Base-by-base conservation (phyloP, 768 basidiomycete genomes). In the Mrakia frigida region DNA sequence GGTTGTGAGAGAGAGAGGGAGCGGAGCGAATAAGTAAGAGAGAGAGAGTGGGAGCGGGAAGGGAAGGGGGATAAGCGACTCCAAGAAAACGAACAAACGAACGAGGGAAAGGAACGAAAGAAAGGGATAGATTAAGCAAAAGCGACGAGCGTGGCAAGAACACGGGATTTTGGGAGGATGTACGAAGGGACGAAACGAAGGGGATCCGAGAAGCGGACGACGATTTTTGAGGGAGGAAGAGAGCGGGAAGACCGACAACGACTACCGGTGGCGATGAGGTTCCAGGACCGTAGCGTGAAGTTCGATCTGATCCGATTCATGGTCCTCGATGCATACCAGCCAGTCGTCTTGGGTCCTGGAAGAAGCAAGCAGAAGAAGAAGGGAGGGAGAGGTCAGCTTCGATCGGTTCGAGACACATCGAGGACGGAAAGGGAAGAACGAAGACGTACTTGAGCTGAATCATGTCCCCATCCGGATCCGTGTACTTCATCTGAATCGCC, bases 381-480 rank as follows among this genome's bases (percentile, higher is more conserved):
- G 33, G 25, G 9, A 68, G 53, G 14, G 43, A 21, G 6, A 63
- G 16, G n/a, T 33, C 6, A 9, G 31, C n/a, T 50, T 43, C 11
- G 10, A 56, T 7, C 52, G 21, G 4, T 21, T 43, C 6, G 60
- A 21, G 25, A 70, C 21, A n/a, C 28, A n/a, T 23, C 6, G 53
- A 53, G 41, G 60, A 10, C 37, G 13, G 39, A 13, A 16, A 7
- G 53, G 9, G 13, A n/a, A 39, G 13, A n/a, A 39, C 41, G 16
- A 31, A n/a, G 35, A 70, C 75, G 25, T 4, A 76, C 75, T 65
- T 73, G 9, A 77, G 56, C 63, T 65, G 65, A 28, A 77, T 61
- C 52, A 71, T 59, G 60, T 77, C 76, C 52, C 73, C 77, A 25
- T 78, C 77, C 6, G 67, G 67, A 46, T 78, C 77, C 23, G 46